A percentile compares a stretch with the other conserved stretches of the same genome.
Evolutionary conservation across 805 yeast genomes (phyloP).

Genomic region (Candida pini): DNA sequence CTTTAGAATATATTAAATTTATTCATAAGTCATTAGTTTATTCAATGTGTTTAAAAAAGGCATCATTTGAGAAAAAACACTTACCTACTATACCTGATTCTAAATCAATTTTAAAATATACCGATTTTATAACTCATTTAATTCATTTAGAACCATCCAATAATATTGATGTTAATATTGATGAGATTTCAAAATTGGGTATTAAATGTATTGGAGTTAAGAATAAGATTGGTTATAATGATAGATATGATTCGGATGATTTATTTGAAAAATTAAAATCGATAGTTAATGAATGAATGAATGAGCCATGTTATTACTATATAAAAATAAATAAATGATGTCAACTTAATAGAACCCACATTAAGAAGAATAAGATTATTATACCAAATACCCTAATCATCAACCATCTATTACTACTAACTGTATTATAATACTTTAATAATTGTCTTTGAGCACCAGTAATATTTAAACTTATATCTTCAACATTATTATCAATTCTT

Average conservation of each 20-base stretch:
- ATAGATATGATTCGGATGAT: slow-evolving; percentile 37
- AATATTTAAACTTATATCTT: slow-evolving; percentile 84
- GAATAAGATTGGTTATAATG: slow-evolving; percentile 18
- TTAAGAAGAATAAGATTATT: slow-evolving; percentile 64
- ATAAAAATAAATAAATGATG: background rate
- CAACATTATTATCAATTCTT: slow-evolving; percentile 91
- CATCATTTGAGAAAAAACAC: slow-evolving; percentile 5
- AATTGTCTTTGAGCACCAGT: slow-evolving; percentile 93
- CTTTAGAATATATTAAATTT: slow-evolving; percentile 50
- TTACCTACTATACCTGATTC: slow-evolving; percentile 9
- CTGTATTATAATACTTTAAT: slow-evolving; percentile 80
- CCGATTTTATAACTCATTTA: slow-evolving; percentile 55
- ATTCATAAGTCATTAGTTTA: slow-evolving; percentile 53
- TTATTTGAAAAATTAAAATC: slow-evolving; percentile 22
- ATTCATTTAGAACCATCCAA: slow-evolving; percentile 45
- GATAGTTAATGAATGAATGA: slow-evolving; percentile 2
- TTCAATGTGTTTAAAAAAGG: slow-evolving; percentile 31
- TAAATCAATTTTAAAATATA: slow-evolving; percentile 27
- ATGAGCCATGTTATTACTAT: background rate
- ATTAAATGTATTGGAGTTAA: slow-evolving; percentile 42
- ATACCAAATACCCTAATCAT: slow-evolving; percentile 87
- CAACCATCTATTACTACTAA: slow-evolving; percentile 88
- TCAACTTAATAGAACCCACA: slow-evolving; percentile 74
- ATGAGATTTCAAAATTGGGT: slow-evolving; percentile 34
- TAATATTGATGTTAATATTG: slow-evolving; percentile 45